Evolutionary conservation across 352 stramenopile genomes (phyloP).

Genomic region (Phytophthora pluvialis): DNA sequence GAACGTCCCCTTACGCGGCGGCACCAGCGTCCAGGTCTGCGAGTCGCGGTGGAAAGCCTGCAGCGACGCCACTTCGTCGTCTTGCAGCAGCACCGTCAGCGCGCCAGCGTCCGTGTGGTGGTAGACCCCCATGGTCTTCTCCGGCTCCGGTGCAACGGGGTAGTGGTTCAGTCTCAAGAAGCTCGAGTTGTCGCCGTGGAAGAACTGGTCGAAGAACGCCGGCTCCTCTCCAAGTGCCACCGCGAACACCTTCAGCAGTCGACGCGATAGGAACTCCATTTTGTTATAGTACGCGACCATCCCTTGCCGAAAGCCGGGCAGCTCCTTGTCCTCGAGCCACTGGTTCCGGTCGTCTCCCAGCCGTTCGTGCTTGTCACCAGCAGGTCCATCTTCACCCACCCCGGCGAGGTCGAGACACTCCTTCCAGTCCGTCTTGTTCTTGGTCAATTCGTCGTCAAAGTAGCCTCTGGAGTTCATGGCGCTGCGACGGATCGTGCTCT

Average conservation of each 20-base stretch:
- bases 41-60: constrained; percentile 57
- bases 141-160: constrained; percentile 55
- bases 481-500: constrained; percentile 67
- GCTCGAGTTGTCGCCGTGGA: constrained; percentile 78
- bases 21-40: constrained; percentile 56
- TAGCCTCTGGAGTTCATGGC: constrained; percentile 90
- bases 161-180: constrained; percentile 95
- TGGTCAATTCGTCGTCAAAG: constrained; percentile 95
- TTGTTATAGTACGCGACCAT: constrained; percentile 49
- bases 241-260: constrained; percentile 61
- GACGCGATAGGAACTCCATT: constrained; percentile 62
- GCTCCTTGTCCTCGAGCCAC: constrained; percentile 52
- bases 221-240: constrained; percentile 50
- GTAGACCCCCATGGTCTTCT: constrained; percentile 56
- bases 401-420: constrained; percentile 76
- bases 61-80: constrained; percentile 60
- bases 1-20: constrained; percentile 48
- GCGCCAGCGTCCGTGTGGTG: constrained; percentile 68
- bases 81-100: constrained; percentile 64
- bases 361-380: constrained; percentile 59
- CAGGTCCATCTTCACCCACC: constrained; percentile 43
- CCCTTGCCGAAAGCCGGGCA: constrained; percentile 60
- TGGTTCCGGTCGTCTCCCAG: constrained; percentile 91
- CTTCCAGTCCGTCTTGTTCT: constrained; percentile 94
- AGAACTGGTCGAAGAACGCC: constrained; percentile 69